Base-by-base conservation (phyloP, 495 filamentous ascomycete genomes). In the Daldinia childiae region DNA sequence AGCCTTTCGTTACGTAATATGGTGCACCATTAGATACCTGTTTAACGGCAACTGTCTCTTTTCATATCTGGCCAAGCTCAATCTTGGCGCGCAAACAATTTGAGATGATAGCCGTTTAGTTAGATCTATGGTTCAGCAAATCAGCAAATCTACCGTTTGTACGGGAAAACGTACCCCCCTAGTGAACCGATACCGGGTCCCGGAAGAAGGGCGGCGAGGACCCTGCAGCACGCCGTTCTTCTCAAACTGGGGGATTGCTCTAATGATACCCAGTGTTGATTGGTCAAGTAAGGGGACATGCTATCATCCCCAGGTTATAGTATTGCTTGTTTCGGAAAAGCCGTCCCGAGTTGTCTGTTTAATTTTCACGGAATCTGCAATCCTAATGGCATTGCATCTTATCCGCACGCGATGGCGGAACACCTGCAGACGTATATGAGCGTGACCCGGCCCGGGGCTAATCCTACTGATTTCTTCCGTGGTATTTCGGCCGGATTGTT, bases 161-260 rank as follows among this genome's bases (percentile, higher is more conserved):
- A 50, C 32, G 67, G 69, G 63, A 58, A 52, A 72, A 66, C 62
- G n/a, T 71, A 57, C 29, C 58, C 56, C 62, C 58, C 63, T 55
- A 14, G 61, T 7, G 34, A 72, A 67, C 69, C 69, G 69, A 67
- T 68, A 72, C 64, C 69, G 69, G 43, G 21, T 72, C 63, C 64
- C 59, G 69, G 64, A 15, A 41, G 32, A 64, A 26, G 55, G 45
- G 57, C 32, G 54, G 58, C 57, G 41, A 19, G 55, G 21, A 14
- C 17, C 55, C 55, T 54, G 50, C 26, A 54, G 24, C 29, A 24
- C 17, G 29, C 62, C 57, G 57, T 45, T 62, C 58, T 52, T 17
- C 38, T 29, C 21, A 54, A n/a, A 54, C 36, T 52, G 36, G 64
- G 11, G 8, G 54, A 34, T 21, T 56, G 27, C 32, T 39, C 24